Base-by-base conservation (phyloP, 768 basidiomycete genomes). In the Termitomyces sp. region DNA sequence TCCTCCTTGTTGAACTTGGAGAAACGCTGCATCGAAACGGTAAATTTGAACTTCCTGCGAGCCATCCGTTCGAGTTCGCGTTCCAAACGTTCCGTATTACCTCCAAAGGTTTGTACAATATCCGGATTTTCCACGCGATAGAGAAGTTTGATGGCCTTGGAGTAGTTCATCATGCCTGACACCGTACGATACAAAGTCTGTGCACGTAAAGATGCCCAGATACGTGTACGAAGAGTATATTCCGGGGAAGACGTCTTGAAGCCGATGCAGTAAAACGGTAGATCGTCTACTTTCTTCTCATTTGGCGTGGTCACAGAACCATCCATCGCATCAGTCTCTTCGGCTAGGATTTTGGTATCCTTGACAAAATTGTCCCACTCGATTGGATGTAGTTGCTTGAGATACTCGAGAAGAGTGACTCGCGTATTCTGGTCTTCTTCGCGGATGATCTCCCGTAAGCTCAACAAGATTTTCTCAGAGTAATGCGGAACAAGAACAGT, bases 281-380 rank as follows among this genome's bases (percentile, higher is more conserved):
- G 80, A 74, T 99, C 97, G 63, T 98, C 94, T 2, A 81, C 79
- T 67, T 91, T 93, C 68, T 96, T 95, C 72, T 98, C 94, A 70
- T 89, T 89, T 22, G 76, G 67, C 54, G 72, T 67, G 60, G 72
- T 79, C 47, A 74, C 70, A 43, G 80, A 79, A 46, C 85, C 85
- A 49, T 85, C 84, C 56, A 76, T 69, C 11, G 74, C 76, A 16
- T 81, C 83, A 1, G 85, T 84, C 71, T 98, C 97, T 62, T 98
- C 97, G 0, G 93, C 94, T 40, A 98, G 78, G 62, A 99, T 99
- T 79, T 98, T 99, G 61, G 97, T 99, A 68, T 99, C 97, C 78
- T 95, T 94, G 65, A 99, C 97, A 67, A 99, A 99, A 72, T 99
- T 99, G 76, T 98, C 97, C 97, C 97, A 99, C 70, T 99, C 97